These are phyloP conservation scores for Claviceps africana DNA, from an alignment of 2,329 filamentous ascomycete genomes.

Conservation along the genomic window DNA sequence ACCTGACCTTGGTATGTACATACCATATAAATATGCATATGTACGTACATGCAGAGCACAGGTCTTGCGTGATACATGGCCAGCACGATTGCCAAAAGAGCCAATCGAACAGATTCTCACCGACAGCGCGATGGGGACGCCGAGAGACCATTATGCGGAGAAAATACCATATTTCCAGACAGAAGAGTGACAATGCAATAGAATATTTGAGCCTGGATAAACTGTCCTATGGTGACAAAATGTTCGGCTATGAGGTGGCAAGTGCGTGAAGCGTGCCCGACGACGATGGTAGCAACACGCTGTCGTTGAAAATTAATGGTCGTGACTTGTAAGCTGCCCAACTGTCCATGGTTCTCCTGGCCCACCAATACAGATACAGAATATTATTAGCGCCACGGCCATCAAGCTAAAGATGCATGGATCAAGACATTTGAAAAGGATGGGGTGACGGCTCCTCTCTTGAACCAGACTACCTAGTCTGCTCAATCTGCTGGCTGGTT, in stretches of 20 bases:
- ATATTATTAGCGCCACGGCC: neutral
- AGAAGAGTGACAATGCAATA: neutral
- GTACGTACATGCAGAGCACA: no score
- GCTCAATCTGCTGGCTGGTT: constrained; percentile 7
- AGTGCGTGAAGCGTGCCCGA: neutral
- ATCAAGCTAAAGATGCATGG: neutral
- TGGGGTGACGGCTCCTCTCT: neutral
- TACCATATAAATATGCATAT: no score
- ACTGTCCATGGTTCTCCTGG: neutral
- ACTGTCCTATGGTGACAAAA: no score
- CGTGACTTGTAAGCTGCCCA: neutral
- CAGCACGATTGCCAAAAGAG: neutral
- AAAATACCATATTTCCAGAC: neutral
- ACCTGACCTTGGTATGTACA: no score
- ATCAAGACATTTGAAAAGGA: neutral
- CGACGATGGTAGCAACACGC: neutral
- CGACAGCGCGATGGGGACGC: neutral
- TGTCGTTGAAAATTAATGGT: neutral
- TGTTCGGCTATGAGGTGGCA: no score
- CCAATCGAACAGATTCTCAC: neutral
- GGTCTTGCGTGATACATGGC: no score
- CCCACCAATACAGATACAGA: neutral
- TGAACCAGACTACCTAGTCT: neutral
- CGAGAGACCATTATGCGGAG: neutral
- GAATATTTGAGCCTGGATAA: no score